Evolutionary conservation across 306 rosid genomes (phyloP).

Genomic region (Pyrus betulifolia): DNA sequence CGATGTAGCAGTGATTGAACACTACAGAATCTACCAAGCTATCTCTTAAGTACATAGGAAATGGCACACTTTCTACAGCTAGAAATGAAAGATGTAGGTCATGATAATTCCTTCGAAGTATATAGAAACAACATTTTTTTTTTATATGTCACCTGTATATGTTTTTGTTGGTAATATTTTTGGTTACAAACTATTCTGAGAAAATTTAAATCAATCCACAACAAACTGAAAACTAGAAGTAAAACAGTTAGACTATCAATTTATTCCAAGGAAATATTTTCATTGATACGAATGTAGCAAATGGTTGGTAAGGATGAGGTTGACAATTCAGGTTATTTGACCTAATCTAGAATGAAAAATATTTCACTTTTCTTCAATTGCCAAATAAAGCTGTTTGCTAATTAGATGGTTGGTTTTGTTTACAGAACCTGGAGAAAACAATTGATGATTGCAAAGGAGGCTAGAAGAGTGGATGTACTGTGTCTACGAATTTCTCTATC

Average conservation of each 20-base stretch:
- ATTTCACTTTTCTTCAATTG: background rate
- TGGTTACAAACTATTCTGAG: background rate
- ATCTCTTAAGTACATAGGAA: background rate
- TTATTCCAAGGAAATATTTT: background rate
- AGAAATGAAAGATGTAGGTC: background rate
- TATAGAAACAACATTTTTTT: background rate
- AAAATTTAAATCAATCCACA: background rate
- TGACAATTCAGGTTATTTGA: background rate
- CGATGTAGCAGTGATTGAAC: background rate
- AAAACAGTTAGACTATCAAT: background rate
- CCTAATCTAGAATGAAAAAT: background rate
- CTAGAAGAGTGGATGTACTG: constrained; percentile 82
- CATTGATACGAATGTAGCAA: background rate
- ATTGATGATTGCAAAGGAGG: constrained; percentile 69
- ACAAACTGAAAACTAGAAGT: too few species aligned
- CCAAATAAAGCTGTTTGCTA: background rate
- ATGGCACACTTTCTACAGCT: background rate
- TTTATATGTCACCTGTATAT: background rate
- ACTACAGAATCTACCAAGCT: background rate
- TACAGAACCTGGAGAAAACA: constrained; percentile 85
- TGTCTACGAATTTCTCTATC: constrained; percentile 57
- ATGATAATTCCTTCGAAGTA: background rate
- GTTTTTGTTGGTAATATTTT: background rate
- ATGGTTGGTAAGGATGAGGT: background rate
- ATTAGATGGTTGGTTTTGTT: constrained; percentile 14